These are phyloP conservation scores for Durotheca rogersii DNA, from an alignment of 495 filamentous ascomycete species.

Conservation along the genomic window DNA sequence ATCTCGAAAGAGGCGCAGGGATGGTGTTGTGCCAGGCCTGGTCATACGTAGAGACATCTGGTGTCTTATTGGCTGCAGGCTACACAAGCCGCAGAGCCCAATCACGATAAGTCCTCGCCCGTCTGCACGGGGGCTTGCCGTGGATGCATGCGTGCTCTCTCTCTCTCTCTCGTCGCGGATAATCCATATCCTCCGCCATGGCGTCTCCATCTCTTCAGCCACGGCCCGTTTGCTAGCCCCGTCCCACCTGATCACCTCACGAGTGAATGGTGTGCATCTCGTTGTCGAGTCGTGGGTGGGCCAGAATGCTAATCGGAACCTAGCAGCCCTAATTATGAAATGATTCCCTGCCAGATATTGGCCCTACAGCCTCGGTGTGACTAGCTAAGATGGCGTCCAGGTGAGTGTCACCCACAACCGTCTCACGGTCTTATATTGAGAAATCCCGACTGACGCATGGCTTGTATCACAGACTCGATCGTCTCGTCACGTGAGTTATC, in stretches of 20 bases:
- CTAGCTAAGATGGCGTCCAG: conserved; percentile 55
- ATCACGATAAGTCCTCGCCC: conserved; percentile 18
- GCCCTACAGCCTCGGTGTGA: conserved; percentile 35
- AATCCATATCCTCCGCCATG: neutral
- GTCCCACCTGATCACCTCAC: neutral
- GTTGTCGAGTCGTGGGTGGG: neutral
- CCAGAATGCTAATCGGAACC: conserved; percentile 5
- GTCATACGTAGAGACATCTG: conserved; percentile 13
- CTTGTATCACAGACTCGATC: conserved; percentile 66
- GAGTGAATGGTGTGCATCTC: neutral
- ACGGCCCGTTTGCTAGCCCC: neutral
- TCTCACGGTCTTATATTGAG: conserved; percentile 4
- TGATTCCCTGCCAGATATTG: conserved; percentile 29
- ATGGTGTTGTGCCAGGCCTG: conserved; percentile 9
- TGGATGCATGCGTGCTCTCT: conserved; percentile 1
- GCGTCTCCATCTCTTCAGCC: conserved; percentile 3
- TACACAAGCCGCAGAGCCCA: conserved; percentile 9
- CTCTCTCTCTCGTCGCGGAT: no score
- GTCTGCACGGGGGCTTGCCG: conserved; percentile 6
- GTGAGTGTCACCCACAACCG: conserved; percentile 36
- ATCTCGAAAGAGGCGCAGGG: conserved; percentile 5
- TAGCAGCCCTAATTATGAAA: conserved; percentile 30
- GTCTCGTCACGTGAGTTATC: conserved; percentile 91
- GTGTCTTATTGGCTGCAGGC: conserved; percentile 2
- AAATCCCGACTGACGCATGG: conserved; percentile 20